These are phyloP conservation scores for Erythrophleum ivorense DNA, from an alignment of 331 rosid genomes.

Conservation along the genomic window DNA sequence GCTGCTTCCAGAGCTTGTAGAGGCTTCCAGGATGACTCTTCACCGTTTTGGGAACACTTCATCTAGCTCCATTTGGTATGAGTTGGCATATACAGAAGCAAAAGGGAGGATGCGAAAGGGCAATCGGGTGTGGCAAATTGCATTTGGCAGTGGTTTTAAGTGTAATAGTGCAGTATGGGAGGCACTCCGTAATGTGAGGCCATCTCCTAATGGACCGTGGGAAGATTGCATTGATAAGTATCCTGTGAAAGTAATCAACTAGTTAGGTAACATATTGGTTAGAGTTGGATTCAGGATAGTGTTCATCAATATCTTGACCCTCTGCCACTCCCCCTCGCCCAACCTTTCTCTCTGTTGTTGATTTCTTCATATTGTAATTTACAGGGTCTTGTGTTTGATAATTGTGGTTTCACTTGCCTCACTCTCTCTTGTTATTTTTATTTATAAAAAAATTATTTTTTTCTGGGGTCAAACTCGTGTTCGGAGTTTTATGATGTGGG, in stretches of 20 bases:
- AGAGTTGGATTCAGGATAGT: slow-evolving; percentile 44
- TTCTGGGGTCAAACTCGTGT: background rate
- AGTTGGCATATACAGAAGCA: slow-evolving; percentile 67
- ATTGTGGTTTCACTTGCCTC: background rate
- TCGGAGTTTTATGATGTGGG: slow-evolving; percentile 22
- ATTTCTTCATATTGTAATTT: slow-evolving; percentile 36
- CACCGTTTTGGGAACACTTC: slow-evolving; percentile 81
- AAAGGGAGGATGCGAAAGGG: slow-evolving; percentile 70
- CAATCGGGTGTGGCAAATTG: slow-evolving; percentile 70
- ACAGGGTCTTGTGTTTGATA: slow-evolving; percentile 32
- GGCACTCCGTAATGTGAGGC: slow-evolving; percentile 62
- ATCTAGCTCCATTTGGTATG: slow-evolving; percentile 78
- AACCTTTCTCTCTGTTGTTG: slow-evolving; percentile 8
- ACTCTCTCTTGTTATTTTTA: background rate
- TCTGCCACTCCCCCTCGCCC: too few relatives aligned
- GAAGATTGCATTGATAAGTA: slow-evolving; percentile 68
- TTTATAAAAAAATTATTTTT: too few relatives aligned
- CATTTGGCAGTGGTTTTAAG: slow-evolving; percentile 62
- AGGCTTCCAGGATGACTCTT: slow-evolving; percentile 77
- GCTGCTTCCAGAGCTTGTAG: slow-evolving; percentile 59
- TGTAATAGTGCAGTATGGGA: slow-evolving; percentile 79
- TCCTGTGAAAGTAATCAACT: slow-evolving; percentile 56
- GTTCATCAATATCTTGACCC: background rate
- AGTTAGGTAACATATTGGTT: slow-evolving; percentile 35
- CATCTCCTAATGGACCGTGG: slow-evolving; percentile 73